Conservation (phyloP, 2,329 filamentous ascomycete species). For the Rutstroemia sp. region DNA sequence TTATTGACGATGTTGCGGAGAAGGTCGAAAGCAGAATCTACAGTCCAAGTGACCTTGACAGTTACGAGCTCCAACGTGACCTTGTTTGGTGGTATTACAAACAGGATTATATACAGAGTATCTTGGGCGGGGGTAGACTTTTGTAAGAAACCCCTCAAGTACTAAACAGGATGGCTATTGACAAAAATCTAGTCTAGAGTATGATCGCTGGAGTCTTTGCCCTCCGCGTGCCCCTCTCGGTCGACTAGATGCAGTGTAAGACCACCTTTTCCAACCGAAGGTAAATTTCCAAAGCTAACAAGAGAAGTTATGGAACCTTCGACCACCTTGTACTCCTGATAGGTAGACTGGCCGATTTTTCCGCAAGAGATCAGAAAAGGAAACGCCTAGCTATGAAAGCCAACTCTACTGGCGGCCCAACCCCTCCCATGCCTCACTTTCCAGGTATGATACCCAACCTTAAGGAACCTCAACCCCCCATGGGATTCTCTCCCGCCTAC, state of each 20-base stretch:
- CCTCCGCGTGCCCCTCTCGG: slow-evolving; percentile 78
- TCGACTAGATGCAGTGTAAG: slow-evolving; percentile 63
- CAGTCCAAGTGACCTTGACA: slow-evolving; percentile 57
- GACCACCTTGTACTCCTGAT: slow-evolving; percentile 82
- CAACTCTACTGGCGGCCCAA: slow-evolving; percentile 21
- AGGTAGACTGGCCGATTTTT: slow-evolving; percentile 72
- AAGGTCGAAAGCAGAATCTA: slow-evolving; percentile 15
- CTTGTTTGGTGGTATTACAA: slow-evolving; percentile 95
- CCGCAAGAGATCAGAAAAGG: slow-evolving; percentile 65
- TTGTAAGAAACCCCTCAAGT: slow-evolving; percentile 55
- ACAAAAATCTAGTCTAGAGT: slow-evolving; percentile 46
- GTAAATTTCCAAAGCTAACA: slow-evolving; percentile 14
- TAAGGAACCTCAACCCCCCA: slow-evolving; percentile 23
- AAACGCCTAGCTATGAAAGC: slow-evolving; percentile 63
- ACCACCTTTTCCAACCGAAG: slow-evolving; percentile 7
- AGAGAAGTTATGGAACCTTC: slow-evolving; percentile 70
- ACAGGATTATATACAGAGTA: slow-evolving; percentile 86
- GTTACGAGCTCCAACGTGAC: slow-evolving; percentile 75
- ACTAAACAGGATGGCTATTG: neutral
- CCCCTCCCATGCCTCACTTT: slow-evolving; percentile 23
- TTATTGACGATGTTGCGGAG: slow-evolving; percentile 27
- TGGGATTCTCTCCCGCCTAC: slow-evolving; percentile 22
- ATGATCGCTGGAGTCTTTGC: slow-evolving; percentile 75
- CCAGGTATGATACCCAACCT: slow-evolving; percentile 27
- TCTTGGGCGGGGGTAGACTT: slow-evolving; percentile 76